phyloP scores from a whole-genome alignment of 495 filamentous ascomycete species.

The Sphaerosporella brunnea region DNA sequence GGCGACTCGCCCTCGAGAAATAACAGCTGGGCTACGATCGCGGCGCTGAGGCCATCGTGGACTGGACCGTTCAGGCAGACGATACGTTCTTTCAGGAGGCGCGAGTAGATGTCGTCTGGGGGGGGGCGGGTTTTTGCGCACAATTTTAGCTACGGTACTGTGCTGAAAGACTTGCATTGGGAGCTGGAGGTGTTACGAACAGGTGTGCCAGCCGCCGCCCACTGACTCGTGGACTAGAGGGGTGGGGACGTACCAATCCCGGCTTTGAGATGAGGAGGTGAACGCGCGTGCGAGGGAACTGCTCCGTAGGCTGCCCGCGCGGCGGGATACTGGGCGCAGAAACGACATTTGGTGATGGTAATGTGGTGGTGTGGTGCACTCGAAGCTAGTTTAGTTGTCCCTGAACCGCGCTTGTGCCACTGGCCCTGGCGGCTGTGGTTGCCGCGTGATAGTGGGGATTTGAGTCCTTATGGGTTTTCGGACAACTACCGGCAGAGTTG shows the following conservation, averaged over 20 bases:
- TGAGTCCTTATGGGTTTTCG: too few relatives aligned
- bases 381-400: too few relatives aligned
- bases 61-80: slow-evolving; percentile 87
- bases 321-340: too few relatives aligned
- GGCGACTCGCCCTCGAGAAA: slow-evolving; percentile 96
- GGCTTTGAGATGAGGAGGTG: not conserved
- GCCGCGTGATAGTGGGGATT: too few relatives aligned
- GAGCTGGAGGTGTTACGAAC: slow-evolving; percentile 8
- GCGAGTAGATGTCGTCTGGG: slow-evolving; percentile 26
- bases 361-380: too few relatives aligned
- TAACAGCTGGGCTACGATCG: slow-evolving; percentile 85
- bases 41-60: slow-evolving; percentile 71
- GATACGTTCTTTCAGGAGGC: slow-evolving; percentile 56
- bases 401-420: too few relatives aligned
- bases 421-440: too few relatives aligned
- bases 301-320: too few relatives aligned
- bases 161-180: too few relatives aligned
- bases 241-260: slow-evolving; percentile 23
- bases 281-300: slow-evolving; percentile 12
- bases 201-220: slow-evolving; percentile 26
- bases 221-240: slow-evolving; percentile 25
- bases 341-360: too few relatives aligned
- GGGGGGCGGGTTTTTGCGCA: not conserved
- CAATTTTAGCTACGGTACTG: too few relatives aligned
- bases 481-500: too few relatives aligned